Evolutionary conservation across 2,329 filamentous ascomycete genomes (phyloP), one percentile per base, ranked within the genome.

Genomic region (Alternaria incomplexa): DNA sequence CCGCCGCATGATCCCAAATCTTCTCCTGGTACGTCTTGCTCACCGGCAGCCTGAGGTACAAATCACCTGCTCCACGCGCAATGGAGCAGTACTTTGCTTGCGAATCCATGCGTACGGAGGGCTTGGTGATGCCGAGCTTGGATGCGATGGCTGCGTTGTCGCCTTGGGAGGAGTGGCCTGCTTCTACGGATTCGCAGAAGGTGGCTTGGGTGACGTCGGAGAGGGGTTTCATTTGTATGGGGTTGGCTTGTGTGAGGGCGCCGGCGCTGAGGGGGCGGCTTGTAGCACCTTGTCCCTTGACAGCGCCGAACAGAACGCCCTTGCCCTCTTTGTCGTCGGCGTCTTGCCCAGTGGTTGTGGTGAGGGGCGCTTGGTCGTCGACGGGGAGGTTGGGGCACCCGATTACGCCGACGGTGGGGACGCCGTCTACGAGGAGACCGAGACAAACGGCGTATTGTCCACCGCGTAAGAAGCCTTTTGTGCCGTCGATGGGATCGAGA

Each of bases 1-100:
- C 96, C 12, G 95, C 96, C 17, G 96, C 96, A 80, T 99, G 96
- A 78, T 99, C 96, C 96, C 96, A 99, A 71, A 99, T 99, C 88
- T 99, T 99, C 86, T 99, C 96, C 80, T 97, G 89, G 83, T 99
- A 99, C 57, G 91, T 90, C 72, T 90, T 91, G 78, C 88, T 91
- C 26, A 93, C 91, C 4, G 96, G 96, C 62, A 99, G 83, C 57
- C 96, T 88, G 61, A 99, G 87, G 82, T 99, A 99, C 69, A 99
- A 90, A 77, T 99, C 96, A 53, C 94, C 96, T 6, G 94, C 93
- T 48, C 96, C 96, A 66, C 96, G 87, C 36, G 96, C 96, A 78
- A 99, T 97, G 36, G 92, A 96, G 65, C 91, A 95, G 82, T 99
- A 99, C 83, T 99, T 99, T 73, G 96, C 95, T 83, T 99, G 96